These are phyloP conservation scores for Lactarius trivialis DNA, from an alignment of 768 basidiomycete genomes.

Conservation along the genomic window DNA sequence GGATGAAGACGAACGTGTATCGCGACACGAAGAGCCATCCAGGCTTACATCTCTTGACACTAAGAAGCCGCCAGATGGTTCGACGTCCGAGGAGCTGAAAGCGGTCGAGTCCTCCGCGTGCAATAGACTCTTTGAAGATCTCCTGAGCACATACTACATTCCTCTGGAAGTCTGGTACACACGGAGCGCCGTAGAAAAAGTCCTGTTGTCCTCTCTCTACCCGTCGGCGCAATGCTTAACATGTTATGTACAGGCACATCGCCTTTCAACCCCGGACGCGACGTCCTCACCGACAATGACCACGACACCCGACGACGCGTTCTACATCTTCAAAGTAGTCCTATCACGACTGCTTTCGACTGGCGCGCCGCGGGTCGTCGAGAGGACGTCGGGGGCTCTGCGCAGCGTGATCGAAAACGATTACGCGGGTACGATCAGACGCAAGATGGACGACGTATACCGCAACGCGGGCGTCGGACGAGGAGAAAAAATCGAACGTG, in stretches of 20 bases:
- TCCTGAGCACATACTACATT: constrained; percentile 70
- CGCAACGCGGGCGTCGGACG: constrained; percentile 44
- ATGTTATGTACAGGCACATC: constrained; percentile 63
- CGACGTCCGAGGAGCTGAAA: constrained; percentile 18
- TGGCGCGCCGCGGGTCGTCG: constrained; percentile 55
- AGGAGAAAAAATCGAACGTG: constrained; percentile 73
- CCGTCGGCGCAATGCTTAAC: not conserved
- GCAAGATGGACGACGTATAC: constrained; percentile 86
- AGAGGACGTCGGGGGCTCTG: constrained; percentile 54
- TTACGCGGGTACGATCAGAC: constrained; percentile 72
- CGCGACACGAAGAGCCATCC: not conserved
- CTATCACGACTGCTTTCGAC: constrained; percentile 72
- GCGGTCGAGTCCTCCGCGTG: constrained; percentile 47
- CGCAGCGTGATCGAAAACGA: constrained; percentile 76
- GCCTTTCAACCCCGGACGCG: constrained; percentile 68
- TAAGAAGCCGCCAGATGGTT: not conserved
- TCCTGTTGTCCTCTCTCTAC: constrained; percentile 39
- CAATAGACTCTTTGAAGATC: constrained; percentile 52
- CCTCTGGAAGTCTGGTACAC: constrained; percentile 93
- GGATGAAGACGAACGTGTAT: constrained; percentile 2
- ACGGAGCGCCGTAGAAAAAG: constrained; percentile 82
- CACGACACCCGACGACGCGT: constrained; percentile 88
- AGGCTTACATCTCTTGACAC: not conserved
- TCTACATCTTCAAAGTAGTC: constrained; percentile 89
- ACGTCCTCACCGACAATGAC: constrained; percentile 57